A percentile compares a stretch with the other conserved stretches of the same genome.
Evolutionary conservation across 2,329 filamentous ascomycete species (phyloP).

Genomic region (Calonectria henricotiae): DNA sequence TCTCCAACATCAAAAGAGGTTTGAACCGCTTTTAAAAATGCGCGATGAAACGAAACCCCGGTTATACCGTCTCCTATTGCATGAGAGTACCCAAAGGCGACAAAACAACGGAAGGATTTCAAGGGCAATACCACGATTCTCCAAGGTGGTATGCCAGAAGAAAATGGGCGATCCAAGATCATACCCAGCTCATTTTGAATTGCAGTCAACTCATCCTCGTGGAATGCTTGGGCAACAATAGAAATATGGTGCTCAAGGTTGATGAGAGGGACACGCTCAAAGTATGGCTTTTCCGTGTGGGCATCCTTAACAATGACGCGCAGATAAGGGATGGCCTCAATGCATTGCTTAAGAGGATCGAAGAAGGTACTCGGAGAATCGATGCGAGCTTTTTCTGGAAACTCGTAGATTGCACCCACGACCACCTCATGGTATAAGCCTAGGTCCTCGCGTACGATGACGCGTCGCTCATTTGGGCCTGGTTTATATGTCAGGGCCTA

Average conservation of each 20-base stretch:
- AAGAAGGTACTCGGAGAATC: slow-evolving; percentile 34
- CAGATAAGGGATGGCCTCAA: slow-evolving; percentile 46
- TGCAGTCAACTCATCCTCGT: neutral
- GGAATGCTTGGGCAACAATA: slow-evolving; percentile 21
- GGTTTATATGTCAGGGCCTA: neutral
- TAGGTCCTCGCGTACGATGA: slow-evolving; percentile 21
- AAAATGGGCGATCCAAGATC: slow-evolving; percentile 28
- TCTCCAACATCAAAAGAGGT: neutral
- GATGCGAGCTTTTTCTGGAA: neutral
- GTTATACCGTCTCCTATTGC: slow-evolving; percentile 48
- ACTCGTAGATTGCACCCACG: slow-evolving; percentile 20
- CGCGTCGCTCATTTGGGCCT: slow-evolving; percentile 30
- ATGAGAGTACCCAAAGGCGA: slow-evolving; percentile 49
- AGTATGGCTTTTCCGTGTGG: slow-evolving; percentile 47
- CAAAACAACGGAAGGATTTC: slow-evolving; percentile 33
- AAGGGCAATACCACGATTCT: slow-evolving; percentile 46
- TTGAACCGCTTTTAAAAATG: slow-evolving; percentile 35
- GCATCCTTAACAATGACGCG: slow-evolving; percentile 43
- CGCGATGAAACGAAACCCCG: slow-evolving; percentile 47
- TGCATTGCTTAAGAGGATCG: slow-evolving; percentile 40
- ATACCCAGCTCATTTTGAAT: neutral
- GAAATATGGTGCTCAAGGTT: slow-evolving; percentile 45
- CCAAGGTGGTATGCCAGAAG: slow-evolving; percentile 45
- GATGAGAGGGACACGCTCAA: slow-evolving; percentile 42
- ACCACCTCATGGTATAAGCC: slow-evolving; percentile 30